phyloP scores from a whole-genome alignment of 768 basidiomycete genomes.

The Naganishia onofrii region DNA sequence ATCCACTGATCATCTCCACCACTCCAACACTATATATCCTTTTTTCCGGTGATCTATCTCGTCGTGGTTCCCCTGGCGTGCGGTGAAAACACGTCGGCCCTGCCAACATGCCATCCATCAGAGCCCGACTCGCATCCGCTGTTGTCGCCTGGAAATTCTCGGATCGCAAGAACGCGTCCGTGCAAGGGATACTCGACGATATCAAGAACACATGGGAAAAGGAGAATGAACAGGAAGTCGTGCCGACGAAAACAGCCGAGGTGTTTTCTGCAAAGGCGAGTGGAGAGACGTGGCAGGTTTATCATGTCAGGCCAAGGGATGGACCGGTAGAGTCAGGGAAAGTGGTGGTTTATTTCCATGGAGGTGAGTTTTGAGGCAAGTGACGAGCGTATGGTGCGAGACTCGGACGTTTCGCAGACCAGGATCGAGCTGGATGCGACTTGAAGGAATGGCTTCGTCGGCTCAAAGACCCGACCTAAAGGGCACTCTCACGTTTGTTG shows the following conservation, averaged over 20 bases:
- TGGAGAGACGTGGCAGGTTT: conserved; percentile 26
- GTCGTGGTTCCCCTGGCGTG: too few relatives aligned
- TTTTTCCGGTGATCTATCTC: too few relatives aligned
- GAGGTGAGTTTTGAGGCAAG: conserved; percentile 34
- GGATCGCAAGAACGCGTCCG: neutral
- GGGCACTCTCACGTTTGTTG: neutral
- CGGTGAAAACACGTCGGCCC: too few relatives aligned
- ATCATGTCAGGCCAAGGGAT: conserved; percentile 9
- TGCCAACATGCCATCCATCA: conserved; percentile 12
- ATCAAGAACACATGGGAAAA: neutral
- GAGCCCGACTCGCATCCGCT: neutral
- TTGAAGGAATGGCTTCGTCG: too few relatives aligned
- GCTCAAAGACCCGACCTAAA: too few relatives aligned
- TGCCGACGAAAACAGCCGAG: conserved; percentile 6
- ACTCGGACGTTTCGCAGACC: too few relatives aligned
- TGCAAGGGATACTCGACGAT: neutral
- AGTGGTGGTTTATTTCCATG: conserved; percentile 36
- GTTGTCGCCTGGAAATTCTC: conserved; percentile 1
- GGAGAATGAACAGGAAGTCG: neutral
- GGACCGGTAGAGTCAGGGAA: conserved; percentile 14
- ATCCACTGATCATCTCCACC: too few relatives aligned
- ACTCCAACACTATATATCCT: too few relatives aligned
- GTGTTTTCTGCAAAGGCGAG: neutral
- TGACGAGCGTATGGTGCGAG: too few relatives aligned
- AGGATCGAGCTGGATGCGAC: neutral